These are phyloP conservation scores for Pseudogymnoascus sp. DNA, from an alignment of 2,329 filamentous ascomycete genomes.

Conservation along the genomic window DNA sequence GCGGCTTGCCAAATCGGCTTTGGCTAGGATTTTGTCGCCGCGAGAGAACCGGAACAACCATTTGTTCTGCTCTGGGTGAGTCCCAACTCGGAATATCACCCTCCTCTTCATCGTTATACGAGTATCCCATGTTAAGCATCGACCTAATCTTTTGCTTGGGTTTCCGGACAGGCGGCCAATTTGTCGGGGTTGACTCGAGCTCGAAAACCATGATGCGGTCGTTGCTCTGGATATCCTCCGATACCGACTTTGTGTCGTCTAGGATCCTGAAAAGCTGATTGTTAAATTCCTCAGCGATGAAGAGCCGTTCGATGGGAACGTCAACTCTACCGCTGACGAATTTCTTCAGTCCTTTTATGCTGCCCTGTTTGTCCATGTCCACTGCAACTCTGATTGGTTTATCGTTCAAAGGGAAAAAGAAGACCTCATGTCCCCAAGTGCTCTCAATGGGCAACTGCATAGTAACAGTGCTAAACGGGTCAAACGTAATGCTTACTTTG, in stretches of 20 bases:
- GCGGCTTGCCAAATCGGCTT: conserved; percentile 30
- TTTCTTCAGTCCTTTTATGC: conserved; percentile 60
- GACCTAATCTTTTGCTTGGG: conserved; percentile 36
- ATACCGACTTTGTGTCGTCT: conserved; percentile 59
- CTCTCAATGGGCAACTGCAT: conserved; percentile 83
- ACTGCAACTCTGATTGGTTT: conserved; percentile 64
- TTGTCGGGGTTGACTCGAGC: conserved; percentile 70
- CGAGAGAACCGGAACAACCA: conserved; percentile 67
- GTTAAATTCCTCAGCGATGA: conserved; percentile 76
- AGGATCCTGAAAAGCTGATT: conserved; percentile 82
- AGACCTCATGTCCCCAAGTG: conserved; percentile 66
- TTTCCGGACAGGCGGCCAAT: conserved; percentile 54
- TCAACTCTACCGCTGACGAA: conserved; percentile 61
- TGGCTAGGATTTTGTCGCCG: conserved; percentile 36
- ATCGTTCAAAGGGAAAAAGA: conserved; percentile 69
- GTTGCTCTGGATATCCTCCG: conserved; percentile 58
- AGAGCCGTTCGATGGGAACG: conserved; percentile 57
- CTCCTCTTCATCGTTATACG: conserved; percentile 38
- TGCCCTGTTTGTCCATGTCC: conserved; percentile 71
- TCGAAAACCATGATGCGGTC: conserved; percentile 69
- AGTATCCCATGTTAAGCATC: conserved; percentile 42
- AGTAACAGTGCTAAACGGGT: conserved; percentile 92
- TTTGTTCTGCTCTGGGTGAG: conserved; percentile 53
- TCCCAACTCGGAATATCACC: conserved; percentile 45
- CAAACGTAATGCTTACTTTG: conserved; percentile 97